Conservation (phyloP, 192 early-diverging fungal species). For the Dimargaris cristalligena region DNA sequence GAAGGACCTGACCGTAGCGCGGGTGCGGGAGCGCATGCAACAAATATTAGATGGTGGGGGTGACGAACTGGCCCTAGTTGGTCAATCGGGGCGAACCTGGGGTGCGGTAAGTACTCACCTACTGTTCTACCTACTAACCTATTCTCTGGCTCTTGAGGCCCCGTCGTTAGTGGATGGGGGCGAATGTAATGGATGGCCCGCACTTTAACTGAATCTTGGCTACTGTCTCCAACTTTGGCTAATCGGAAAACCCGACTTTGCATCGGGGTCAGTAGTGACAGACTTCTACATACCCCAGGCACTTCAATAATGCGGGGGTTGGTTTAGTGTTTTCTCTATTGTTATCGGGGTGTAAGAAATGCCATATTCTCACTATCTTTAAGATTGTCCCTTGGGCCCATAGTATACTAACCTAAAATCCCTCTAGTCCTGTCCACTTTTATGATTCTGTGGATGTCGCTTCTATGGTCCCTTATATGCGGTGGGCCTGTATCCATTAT, state of each 20-base stretch:
- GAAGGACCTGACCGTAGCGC: constrained; percentile 23
- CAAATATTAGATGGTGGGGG: constrained; percentile 17
- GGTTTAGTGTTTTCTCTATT: too few species aligned
- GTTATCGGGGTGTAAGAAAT: too few species aligned
- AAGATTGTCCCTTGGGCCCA: too few species aligned
- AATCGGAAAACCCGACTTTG: background rate
- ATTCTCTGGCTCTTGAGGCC: too few species aligned
- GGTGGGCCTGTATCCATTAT: background rate
- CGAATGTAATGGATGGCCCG: constrained; percentile 17
- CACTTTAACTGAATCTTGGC: constrained; percentile 11
- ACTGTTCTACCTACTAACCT: too few species aligned
- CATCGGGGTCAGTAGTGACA: background rate
- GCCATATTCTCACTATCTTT: too few species aligned
- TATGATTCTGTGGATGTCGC: constrained; percentile 33
- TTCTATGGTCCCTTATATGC: background rate
- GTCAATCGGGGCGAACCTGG: constrained; percentile 26
- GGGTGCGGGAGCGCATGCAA: constrained; percentile 34
- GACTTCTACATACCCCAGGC: too few species aligned
- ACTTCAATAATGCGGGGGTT: too few species aligned
- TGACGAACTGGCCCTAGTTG: constrained; percentile 25
- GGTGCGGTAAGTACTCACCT: constrained; percentile 22
- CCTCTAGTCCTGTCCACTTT: too few species aligned
- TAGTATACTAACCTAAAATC: too few species aligned
- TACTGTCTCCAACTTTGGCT: constrained; percentile 5
- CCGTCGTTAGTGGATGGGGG: too few species aligned